Evolutionary conservation across 192 early-diverging fungal genomes (phyloP), one percentile per base, ranked within the genome.

Genomic region (Umbelopsis ramanniana): DNA sequence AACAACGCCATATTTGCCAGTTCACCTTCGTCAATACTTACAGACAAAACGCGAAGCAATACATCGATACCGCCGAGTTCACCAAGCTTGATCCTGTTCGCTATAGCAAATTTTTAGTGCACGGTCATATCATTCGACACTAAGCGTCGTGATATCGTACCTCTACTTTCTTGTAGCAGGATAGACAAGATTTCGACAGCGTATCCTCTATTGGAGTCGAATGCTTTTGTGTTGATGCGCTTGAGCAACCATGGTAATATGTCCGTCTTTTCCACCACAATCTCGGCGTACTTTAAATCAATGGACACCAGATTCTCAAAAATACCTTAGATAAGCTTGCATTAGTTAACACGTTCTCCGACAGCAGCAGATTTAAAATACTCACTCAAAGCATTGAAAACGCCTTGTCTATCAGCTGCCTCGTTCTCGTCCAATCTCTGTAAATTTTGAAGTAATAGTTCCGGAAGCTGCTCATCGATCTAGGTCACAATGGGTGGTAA

Each of bases 131-230:
- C 3, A 54, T 6, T 17, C 17, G 10, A 0, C n/a, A 33, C 19
- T 12, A 63, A n/a, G 11, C 4, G 4, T 43, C 54, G 21, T 45
- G 8, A 38, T 38, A n/a, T 26, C 12, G 2, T 81, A 87, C 86
- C 81, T 75, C 83, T 72, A 46, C 74, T 82, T 53, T 82, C 84
- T 77, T 95, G 95, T 48, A 97, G 77, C 29, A 99, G 83, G 46
- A 97, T 95, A 4, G 96, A 86, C 14, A 94, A 68, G 11, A 97
- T 76, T 67, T 99, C 97, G 46, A 91, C 90, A 29, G 92, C 90
- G 70, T 96, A 97, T 75, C 93, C 93, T 60, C 87, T 86, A 81
- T 94, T 95, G 4, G 95, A 90, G 72, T 95, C 95, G 71, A 93
- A 90, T 22, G 67, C 74, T 67, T 86, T 90, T 52, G 73, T 57